Conservation (phyloP, 1,284 basidiomycete genomes). For the Stygiomarasmius scandens region DNA sequence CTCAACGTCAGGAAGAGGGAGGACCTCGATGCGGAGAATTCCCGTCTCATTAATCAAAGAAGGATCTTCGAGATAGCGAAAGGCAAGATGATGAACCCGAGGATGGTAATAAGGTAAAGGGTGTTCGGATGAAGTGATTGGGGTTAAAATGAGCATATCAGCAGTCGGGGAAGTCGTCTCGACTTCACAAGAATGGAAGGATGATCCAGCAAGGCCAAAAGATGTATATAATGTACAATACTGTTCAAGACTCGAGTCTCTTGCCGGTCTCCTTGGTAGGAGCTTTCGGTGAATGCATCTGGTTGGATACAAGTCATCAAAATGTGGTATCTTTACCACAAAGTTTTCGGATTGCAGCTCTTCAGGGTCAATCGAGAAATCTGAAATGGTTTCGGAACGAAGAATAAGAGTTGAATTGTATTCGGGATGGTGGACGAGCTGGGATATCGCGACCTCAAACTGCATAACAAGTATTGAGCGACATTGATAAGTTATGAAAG, state of each 20-base stretch:
- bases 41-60: constrained; percentile 4
- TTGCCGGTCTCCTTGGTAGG: constrained; percentile 71
- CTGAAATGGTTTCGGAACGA: constrained; percentile 66
- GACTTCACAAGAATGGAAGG: constrained; percentile 22
- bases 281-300: constrained; percentile 63
- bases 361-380: constrained; percentile 38
- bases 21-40: constrained; percentile 50
- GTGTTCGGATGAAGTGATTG: constrained; percentile 47
- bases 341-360: constrained; percentile 13
- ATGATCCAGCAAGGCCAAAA: not conserved
- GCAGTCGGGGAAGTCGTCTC: constrained; percentile 27
- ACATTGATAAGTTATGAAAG: not conserved
- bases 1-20: constrained; percentile 46
- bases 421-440: constrained; percentile 78
- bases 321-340: constrained; percentile 37
- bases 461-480: constrained; percentile 35
- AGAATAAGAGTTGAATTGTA: constrained; percentile 84
- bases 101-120: constrained; percentile 82
- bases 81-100: constrained; percentile 69
- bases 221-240: constrained; percentile 65
- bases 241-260: constrained; percentile 72
- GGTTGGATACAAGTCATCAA: constrained; percentile 43
- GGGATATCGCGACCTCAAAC: constrained; percentile 67
- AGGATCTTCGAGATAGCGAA: constrained; percentile 54
- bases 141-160: constrained; percentile 63